Evolutionary conservation across 176 grass and related monocot species (phyloP), one percentile per base, ranked within the genome.

Genomic region (Ensete ventricosum): DNA sequence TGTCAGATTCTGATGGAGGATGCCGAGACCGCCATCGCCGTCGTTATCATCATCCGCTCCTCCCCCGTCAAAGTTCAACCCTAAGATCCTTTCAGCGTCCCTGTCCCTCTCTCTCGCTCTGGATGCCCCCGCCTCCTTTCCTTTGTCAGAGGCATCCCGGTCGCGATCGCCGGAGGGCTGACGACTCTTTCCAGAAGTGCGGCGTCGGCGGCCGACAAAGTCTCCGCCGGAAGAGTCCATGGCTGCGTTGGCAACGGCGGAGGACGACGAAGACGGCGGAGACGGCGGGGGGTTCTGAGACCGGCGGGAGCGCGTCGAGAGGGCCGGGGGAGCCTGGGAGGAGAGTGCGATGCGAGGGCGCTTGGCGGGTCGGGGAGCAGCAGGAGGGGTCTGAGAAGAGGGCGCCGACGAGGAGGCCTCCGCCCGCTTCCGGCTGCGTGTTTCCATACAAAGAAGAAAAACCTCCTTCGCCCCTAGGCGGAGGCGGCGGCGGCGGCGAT

Each of bases 371-470:
- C 80, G 74, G 76, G 20, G 9, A 14, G 57, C 14, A 8, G 69
- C 73, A 64, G 84, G 67, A 71, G 85, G 76, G 73, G 81, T 64
- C 73, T 83, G 85, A 91, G 92, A 96, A 91, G 86, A 89, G 29
- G 75, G 48, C 75, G 75, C 75, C 49, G 75, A 77, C 60, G 75
- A 77, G 77, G 92, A 91, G 81, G 92, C 88, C 89, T 89, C 88
- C 92, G 92, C 92, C 86, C 92, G 86, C 88, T 96, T 96, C 86
- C 92, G 84, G 86, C 92, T 96, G 71, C 92, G 88, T 81, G 92
- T 96, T 96, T 96, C 92, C 92, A 96, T 96, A 91, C 92, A 91
- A 88, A 76, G 72, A 67, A 48, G 54, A 25, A 34, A 22, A 14
- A 70, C 68, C 84, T 78, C 74, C 79, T 75, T 86, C 85, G 81